phyloP scores from a whole-genome alignment of 2,329 filamentous ascomycete species.

The Alternaria metachromatica region DNA sequence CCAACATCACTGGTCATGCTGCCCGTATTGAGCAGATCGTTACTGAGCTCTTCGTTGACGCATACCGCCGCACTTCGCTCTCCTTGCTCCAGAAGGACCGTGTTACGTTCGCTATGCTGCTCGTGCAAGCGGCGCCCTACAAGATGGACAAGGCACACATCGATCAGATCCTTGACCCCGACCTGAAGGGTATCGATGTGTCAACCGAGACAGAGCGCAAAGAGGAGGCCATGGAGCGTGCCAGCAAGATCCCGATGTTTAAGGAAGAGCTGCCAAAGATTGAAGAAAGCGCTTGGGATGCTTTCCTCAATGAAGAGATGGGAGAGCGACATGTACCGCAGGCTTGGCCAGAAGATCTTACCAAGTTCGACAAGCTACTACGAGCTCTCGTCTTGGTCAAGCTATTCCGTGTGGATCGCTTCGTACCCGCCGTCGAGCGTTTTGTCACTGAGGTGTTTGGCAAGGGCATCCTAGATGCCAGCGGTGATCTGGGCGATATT shows the following conservation, averaged over 20 bases:
- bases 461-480: conserved; percentile 78
- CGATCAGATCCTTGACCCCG: conserved; percentile 82
- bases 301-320: conserved; percentile 83
- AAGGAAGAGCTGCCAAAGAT: conserved; percentile 73
- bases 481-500: conserved; percentile 84
- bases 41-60: conserved; percentile 86
- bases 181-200: conserved; percentile 77
- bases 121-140: conserved; percentile 95
- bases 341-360: conserved; percentile 71
- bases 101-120: conserved; percentile 90
- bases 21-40: conserved; percentile 87
- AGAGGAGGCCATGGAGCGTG: conserved; percentile 72
- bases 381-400: conserved; percentile 89
- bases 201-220: conserved; percentile 70
- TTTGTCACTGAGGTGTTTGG: conserved; percentile 90
- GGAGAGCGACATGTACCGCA: conserved; percentile 84
- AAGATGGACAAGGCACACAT: conserved; percentile 91
- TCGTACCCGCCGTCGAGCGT: conserved; percentile 90
- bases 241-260: conserved; percentile 73
- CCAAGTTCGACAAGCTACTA: conserved; percentile 76
- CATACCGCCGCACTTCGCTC: conserved; percentile 92
- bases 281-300: conserved; percentile 72
- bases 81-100: conserved; percentile 92
- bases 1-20: conserved; percentile 77
- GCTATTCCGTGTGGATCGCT: conserved; percentile 91